Base-by-base conservation (phyloP, 805 yeast species). In the Yarrowia sp. region DNA sequence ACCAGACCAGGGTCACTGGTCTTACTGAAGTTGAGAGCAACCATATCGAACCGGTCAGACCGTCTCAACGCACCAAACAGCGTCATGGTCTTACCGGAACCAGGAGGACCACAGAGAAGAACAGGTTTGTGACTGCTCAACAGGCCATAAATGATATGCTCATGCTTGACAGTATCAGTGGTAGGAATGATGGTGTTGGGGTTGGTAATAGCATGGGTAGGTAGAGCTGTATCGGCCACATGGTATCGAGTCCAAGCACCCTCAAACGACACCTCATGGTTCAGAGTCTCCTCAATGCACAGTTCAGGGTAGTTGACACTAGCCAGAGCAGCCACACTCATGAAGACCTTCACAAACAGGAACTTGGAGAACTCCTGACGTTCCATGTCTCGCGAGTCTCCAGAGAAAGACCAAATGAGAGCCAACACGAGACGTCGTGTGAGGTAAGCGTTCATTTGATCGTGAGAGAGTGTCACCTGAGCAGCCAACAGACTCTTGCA, bases 51-150 rank as follows among this genome's bases (percentile, higher is more conserved):
- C 15, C 83, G 81, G 0, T 87, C 83, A 0, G 89, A 82, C 67
- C 80, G 81, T 55, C 90, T 79, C 49, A 94, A 75, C 0, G 92
- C 87, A 58, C 88, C 86, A 72, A 91, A 82, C 19, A 94, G 78
- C 0, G 93, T 87, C 98, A 94, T 93, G 0, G 98, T 93, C 75
- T 94, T 94, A 69, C 98, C 98, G 0, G 97, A 89, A 4, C 98
- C 98, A 0, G 98, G 98, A 0, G 98, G 98, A 2, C 98, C 98
- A 78, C 97, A 92, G 26, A 94, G 80, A 36, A 94, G 80, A 16
- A 91, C 76, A 0, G 96, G 86, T 48, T 79, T 79, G 67, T 84
- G 88, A 55, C 85, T 85, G 42, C 81, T 80, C 45, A 93, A 73
- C 1, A 90, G 76, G 0, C 87, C 80, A 68, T 82, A 84, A 1